Evolutionary conservation across 768 basidiomycete species (phyloP), one percentile per base, ranked within the genome.

Genomic region (Pholiota molesta): DNA sequence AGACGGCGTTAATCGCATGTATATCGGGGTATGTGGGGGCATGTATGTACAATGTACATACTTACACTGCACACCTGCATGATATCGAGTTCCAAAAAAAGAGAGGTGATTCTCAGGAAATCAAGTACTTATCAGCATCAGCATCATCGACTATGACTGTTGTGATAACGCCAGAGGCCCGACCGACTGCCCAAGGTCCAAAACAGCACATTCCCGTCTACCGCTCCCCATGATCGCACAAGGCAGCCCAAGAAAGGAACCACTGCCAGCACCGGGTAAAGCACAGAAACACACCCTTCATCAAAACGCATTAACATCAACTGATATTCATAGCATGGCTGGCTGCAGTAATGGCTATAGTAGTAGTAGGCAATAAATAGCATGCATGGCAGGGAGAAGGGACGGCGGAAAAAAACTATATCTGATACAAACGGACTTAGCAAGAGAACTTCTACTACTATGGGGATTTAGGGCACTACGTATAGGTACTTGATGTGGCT

Each of bases 401-500:
- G 51, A 31, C 31, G 19, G 31, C 54, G 52, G 9, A 14, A 23
- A 26, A 13, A 49, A 66, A 70, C 62, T 74, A 75, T 74, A 74
- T 72, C 66, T 74, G 72, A 74, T 75, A 74, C 74, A 75, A 63
- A 51, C 35, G 39, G 60, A 56, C 39, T 16, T 23, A 45, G 54
- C 28, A 51, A 39, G 23, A 21, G 33, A 47, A 47, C 23, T 37
- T 44, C 17, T 28, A 58, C 52, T 37, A 28, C 40, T 49, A 49
- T 21, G 21, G 47, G 47, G 23, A 49, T 49, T 49, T 49, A 49
- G 26, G 23, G 47, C 47, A 49, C 47, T 49, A 49, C 19, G 23
- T 49, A 49, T 49, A 49, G 19, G 47, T 49, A 49, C 47, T 49
- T 49, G 47, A 11, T 49, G 28, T 49, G 23, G 47, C 23, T 49